Percentiles rank a stretch among this genome's conserved stretches.
These are phyloP conservation scores for Ganoderma resinaceum DNA, from an alignment of 1,284 basidiomycete genomes.

Conservation along the genomic window DNA sequence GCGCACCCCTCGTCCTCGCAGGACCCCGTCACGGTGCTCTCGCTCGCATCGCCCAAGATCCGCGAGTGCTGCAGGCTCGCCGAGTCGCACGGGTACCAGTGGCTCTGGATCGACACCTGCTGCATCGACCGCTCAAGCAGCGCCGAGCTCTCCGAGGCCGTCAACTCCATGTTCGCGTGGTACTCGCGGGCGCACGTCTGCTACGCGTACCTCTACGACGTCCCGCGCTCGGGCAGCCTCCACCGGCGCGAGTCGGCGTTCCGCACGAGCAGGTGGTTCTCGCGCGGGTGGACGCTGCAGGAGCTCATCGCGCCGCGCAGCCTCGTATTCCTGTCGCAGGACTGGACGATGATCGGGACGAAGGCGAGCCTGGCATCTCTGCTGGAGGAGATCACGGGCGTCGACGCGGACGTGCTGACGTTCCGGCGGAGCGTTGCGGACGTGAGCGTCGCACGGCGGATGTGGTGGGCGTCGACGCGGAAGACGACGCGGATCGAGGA, in stretches of 20 bases:
- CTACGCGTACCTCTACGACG: constrained; percentile 24
- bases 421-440: constrained; percentile 23
- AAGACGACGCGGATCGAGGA: constrained; percentile 28
- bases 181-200: constrained; percentile 20
- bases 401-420: constrained; percentile 28
- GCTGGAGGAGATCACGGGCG: constrained; percentile 26
- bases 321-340: constrained; percentile 23
- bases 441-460: constrained; percentile 29
- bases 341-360: constrained; percentile 26
- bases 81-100: constrained; percentile 23
- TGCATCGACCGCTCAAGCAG: constrained; percentile 30
- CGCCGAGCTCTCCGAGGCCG: constrained; percentile 29
- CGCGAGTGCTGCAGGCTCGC: constrained; percentile 26
- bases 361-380: constrained; percentile 26
- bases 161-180: constrained; percentile 30
- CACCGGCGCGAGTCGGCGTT: constrained; percentile 5
- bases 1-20: not conserved
- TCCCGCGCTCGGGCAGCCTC: constrained; percentile 11
- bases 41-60: constrained; percentile 19
- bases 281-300: constrained; percentile 29
- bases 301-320: constrained; percentile 29
- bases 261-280: constrained; percentile 27
- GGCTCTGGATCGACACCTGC: constrained; percentile 33
- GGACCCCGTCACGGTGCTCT: constrained; percentile 10
- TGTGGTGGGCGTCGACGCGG: constrained; percentile 28